phyloP scores from a whole-genome alignment of 2,329 filamentous ascomycete species.

The Claviceps arundinis region DNA sequence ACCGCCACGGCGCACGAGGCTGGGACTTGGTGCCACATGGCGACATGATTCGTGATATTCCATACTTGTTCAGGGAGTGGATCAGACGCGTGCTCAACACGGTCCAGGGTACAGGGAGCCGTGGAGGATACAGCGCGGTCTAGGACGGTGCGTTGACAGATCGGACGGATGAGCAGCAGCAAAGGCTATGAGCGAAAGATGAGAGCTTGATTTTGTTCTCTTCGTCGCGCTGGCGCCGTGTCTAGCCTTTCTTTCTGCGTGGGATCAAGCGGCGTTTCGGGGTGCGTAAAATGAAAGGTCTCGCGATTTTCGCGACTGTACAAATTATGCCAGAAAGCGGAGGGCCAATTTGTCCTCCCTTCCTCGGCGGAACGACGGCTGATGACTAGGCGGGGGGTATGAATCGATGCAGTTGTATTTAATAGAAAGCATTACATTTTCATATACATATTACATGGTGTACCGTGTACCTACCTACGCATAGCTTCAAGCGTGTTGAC shows the following conservation, averaged over 20 bases:
- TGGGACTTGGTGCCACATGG: conserved; percentile 92
- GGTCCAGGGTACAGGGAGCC: conserved; percentile 67
- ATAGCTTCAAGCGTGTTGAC: too few relatives aligned
- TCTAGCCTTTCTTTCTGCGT: not conserved
- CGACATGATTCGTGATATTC: conserved; percentile 82
- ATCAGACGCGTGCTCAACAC: conserved; percentile 66
- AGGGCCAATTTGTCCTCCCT: not conserved
- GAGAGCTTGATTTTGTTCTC: not conserved
- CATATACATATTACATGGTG: too few relatives aligned
- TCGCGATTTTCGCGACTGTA: conserved; percentile 14
- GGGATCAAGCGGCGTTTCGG: conserved; percentile 11
- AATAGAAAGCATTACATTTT: too few relatives aligned
- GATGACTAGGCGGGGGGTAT: too few relatives aligned
- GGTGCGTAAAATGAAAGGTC: conserved; percentile 12
- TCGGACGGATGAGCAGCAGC: not conserved
- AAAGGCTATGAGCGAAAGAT: not conserved
- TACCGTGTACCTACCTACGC: too few relatives aligned
- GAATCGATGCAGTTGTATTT: too few relatives aligned
- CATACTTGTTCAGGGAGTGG: conserved; percentile 87
- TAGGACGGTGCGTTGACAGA: conserved; percentile 25
- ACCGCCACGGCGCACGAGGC: conserved; percentile 83
- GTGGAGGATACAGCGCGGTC: conserved; percentile 91
- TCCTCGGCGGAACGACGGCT: not conserved
- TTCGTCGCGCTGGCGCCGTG: not conserved
- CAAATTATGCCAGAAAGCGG: conserved; percentile 1